Evolutionary conservation across 2,329 filamentous ascomycete species (phyloP).

Genomic region (Colletotrichum plurivorum): DNA sequence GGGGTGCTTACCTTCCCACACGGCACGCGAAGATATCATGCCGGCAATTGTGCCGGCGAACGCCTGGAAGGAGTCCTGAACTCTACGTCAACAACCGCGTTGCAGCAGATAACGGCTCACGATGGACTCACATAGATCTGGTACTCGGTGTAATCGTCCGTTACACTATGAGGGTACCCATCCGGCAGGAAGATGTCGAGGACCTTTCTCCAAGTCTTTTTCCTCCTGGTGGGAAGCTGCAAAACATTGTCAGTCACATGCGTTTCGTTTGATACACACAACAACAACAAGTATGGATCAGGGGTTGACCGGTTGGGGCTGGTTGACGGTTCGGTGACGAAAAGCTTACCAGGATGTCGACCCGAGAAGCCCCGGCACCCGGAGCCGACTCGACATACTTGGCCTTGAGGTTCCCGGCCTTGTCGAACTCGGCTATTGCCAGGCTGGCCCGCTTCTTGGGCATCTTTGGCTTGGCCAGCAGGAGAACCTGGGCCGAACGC

Average conservation of each 20-base stretch:
- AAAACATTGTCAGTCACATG: conserved; percentile 24
- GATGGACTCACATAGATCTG: conserved; percentile 31
- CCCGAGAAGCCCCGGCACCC: conserved; percentile 14
- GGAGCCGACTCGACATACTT: conserved; percentile 35
- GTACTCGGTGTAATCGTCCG: conserved; percentile 36
- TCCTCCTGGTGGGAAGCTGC: conserved; percentile 28
- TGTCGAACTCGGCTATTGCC: conserved; percentile 32
- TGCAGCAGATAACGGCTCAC: too few species aligned
- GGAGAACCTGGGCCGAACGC: conserved; percentile 21
- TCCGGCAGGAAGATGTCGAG: conserved; percentile 35
- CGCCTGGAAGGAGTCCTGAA: conserved; percentile 36
- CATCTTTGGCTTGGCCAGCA: not conserved
- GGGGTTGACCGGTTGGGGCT: not conserved
- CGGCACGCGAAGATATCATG: conserved; percentile 39
- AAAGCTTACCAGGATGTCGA: conserved; percentile 34
- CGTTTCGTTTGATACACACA: not conserved
- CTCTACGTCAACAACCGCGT: not conserved
- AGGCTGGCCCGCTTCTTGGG: conserved; percentile 2
- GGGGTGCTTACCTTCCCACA: conserved; percentile 31
- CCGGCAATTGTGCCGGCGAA: conserved; percentile 38
- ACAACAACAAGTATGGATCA: conserved; percentile 2
- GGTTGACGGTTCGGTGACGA: not conserved
- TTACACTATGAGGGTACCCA: conserved; percentile 35
- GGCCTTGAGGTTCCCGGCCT: conserved; percentile 32
- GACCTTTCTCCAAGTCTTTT: conserved; percentile 28